Conservation (phyloP, 2,329 filamentous ascomycete genomes). For the Tolypocladium album region DNA sequence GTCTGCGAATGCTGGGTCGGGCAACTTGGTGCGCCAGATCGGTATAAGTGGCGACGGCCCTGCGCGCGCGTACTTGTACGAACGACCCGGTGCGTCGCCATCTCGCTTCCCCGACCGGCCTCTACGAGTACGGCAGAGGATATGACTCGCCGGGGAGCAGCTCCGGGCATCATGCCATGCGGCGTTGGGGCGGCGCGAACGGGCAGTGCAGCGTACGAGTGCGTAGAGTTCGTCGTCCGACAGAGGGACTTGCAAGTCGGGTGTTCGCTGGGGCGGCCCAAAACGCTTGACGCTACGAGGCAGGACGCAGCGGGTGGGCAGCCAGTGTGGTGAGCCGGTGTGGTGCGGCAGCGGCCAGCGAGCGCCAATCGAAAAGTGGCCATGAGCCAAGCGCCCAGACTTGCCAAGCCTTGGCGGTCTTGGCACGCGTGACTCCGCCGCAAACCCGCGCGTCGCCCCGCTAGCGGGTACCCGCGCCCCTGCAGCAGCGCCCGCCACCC, state of each 20-base stretch:
- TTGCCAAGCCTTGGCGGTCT: constrained; percentile 27
- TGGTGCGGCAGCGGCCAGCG: background rate
- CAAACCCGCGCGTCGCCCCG: constrained; percentile 7
- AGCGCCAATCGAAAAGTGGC: constrained; percentile 17
- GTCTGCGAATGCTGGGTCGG: background rate
- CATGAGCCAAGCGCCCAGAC: constrained; percentile 24
- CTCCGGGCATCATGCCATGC: background rate
- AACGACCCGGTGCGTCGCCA: background rate
- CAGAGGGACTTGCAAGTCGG: background rate
- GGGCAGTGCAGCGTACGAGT: background rate
- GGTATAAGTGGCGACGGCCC: background rate
- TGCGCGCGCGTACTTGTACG: no score
- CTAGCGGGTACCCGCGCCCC: constrained; percentile 5
- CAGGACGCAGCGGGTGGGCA: background rate
- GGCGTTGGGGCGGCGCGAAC: background rate
- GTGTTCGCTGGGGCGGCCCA: background rate
- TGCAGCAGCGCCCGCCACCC: no score
- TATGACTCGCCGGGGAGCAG: background rate
- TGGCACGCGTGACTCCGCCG: constrained; percentile 21
- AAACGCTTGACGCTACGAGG: background rate
- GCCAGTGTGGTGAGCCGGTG: background rate
- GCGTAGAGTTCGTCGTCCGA: background rate
- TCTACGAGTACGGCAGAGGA: background rate
- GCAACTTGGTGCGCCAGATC: background rate
- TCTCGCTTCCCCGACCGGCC: no score